Conservation (phyloP, 2,329 filamentous ascomycete species). For the Arthroderma sp. region DNA sequence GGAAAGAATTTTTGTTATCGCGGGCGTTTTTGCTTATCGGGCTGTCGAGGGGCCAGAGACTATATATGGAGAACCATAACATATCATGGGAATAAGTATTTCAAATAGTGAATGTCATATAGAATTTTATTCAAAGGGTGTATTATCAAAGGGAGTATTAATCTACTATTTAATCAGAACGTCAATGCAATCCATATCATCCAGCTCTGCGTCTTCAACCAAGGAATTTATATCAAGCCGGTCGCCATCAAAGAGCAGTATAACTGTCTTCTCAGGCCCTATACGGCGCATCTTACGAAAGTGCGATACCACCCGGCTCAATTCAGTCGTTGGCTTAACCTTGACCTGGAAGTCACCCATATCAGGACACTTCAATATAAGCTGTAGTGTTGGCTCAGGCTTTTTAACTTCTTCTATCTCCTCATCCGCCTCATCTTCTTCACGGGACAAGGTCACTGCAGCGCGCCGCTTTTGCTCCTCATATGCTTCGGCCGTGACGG, state of each 20-base stretch:
- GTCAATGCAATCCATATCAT: constrained; percentile 63
- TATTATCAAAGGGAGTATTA: too few species aligned
- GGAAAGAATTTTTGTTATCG: neutral
- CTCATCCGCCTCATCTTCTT: constrained; percentile 7
- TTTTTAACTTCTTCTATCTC: constrained; percentile 14
- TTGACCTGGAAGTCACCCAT: constrained; percentile 38
- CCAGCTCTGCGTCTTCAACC: constrained; percentile 56
- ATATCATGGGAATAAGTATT: too few species aligned
- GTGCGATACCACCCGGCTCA: constrained; percentile 48
- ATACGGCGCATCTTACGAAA: constrained; percentile 47
- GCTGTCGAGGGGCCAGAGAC: neutral
- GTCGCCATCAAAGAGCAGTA: constrained; percentile 65
- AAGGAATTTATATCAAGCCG: constrained; percentile 46
- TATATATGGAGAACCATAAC: neutral
- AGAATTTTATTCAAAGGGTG: too few species aligned
- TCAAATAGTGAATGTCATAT: neutral
- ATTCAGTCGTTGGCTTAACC: constrained; percentile 36
- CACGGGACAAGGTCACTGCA: constrained; percentile 11
- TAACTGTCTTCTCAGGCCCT: constrained; percentile 39
- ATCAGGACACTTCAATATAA: constrained; percentile 41
- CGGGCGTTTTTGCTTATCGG: neutral
- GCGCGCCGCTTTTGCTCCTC: constrained; percentile 17
- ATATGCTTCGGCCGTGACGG: constrained; percentile 57
- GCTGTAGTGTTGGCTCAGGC: constrained; percentile 21
- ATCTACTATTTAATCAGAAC: constrained; percentile 46